Percentiles rank a stretch among this genome's conserved stretches.
These are phyloP conservation scores for Emmonsia crescens DNA, from an alignment of 2,329 filamentous ascomycete species.

Conservation along the genomic window DNA sequence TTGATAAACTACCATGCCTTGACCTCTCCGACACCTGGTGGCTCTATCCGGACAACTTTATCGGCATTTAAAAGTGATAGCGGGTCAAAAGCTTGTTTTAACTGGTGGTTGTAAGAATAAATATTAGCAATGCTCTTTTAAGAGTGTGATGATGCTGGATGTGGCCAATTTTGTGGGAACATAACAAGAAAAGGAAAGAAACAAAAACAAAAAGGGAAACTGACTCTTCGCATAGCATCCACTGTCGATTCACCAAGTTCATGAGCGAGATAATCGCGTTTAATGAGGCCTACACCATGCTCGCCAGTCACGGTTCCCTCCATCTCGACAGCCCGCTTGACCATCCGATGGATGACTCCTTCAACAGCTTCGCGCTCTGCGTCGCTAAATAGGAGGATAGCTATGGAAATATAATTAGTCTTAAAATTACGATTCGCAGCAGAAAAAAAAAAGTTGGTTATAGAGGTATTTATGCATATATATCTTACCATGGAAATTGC, in stretches of 20 bases:
- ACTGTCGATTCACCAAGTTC: slow-evolving; percentile 52
- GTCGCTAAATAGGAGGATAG: slow-evolving; percentile 52
- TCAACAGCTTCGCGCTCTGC: slow-evolving; percentile 46
- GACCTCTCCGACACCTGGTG: slow-evolving; percentile 39
- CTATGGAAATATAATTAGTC: slow-evolving; percentile 21
- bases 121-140: not conserved
- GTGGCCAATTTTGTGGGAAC: not conserved
- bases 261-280: slow-evolving; percentile 53
- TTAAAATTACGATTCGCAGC: not conserved
- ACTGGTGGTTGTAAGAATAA: slow-evolving; percentile 24
- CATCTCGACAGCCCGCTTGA: slow-evolving; percentile 57
- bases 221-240: slow-evolving; percentile 53
- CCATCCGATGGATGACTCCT: slow-evolving; percentile 56
- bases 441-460: slow-evolving; percentile 3
- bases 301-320: slow-evolving; percentile 64
- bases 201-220: slow-evolving; percentile 15
- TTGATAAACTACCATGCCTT: slow-evolving; percentile 32
- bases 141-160: slow-evolving; percentile 11
- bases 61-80: slow-evolving; percentile 55
- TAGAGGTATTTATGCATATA: slow-evolving; percentile 10
- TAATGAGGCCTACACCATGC: slow-evolving; percentile 60
- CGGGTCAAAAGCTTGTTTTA: slow-evolving; percentile 57
- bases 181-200: slow-evolving; percentile 3
- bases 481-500: slow-evolving; percentile 56
- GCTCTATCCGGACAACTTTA: slow-evolving; percentile 50